These are phyloP conservation scores for Penicillium soppii DNA, from an alignment of 495 filamentous ascomycete genomes.

Conservation along the genomic window DNA sequence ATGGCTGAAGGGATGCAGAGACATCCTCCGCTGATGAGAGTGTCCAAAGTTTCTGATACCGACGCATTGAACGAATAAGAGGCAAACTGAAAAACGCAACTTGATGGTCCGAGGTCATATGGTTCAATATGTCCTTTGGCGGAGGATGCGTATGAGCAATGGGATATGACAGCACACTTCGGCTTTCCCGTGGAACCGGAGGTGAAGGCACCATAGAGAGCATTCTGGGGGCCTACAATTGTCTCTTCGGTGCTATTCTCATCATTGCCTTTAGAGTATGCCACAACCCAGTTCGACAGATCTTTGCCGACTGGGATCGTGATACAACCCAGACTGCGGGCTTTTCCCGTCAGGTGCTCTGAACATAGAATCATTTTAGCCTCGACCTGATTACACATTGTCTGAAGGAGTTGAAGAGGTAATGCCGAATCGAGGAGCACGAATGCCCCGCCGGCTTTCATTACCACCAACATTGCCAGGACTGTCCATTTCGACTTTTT, in stretches of 20 bases:
- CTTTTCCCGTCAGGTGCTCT: too few relatives aligned
- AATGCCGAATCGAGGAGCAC: neutral
- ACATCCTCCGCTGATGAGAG: slow-evolving; percentile 34
- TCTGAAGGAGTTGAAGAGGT: neutral
- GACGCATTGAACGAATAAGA: slow-evolving; percentile 38
- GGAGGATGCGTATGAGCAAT: slow-evolving; percentile 29
- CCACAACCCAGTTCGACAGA: neutral
- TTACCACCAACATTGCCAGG: slow-evolving; percentile 38
- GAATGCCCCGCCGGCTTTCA: slow-evolving; percentile 32
- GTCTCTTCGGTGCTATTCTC: slow-evolving; percentile 21
- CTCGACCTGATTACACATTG: neutral
- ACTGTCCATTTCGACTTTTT: slow-evolving; percentile 42
- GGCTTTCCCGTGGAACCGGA: slow-evolving; percentile 37
- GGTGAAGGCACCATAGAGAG: slow-evolving; percentile 34
- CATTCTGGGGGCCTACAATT: slow-evolving; percentile 4
- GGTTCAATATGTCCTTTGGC: neutral
- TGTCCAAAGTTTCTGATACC: slow-evolving; percentile 36
- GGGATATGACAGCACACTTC: slow-evolving; percentile 43
- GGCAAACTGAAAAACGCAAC: slow-evolving; percentile 37
- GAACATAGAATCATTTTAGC: too few relatives aligned
- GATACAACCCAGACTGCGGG: neutral
- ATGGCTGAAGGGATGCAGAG: slow-evolving; percentile 36
- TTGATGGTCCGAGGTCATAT: neutral
- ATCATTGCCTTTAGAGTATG: slow-evolving; percentile 16
- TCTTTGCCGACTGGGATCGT: neutral